phyloP scores from a whole-genome alignment of 352 stramenopile species.

The Pythium inflatum region DNA sequence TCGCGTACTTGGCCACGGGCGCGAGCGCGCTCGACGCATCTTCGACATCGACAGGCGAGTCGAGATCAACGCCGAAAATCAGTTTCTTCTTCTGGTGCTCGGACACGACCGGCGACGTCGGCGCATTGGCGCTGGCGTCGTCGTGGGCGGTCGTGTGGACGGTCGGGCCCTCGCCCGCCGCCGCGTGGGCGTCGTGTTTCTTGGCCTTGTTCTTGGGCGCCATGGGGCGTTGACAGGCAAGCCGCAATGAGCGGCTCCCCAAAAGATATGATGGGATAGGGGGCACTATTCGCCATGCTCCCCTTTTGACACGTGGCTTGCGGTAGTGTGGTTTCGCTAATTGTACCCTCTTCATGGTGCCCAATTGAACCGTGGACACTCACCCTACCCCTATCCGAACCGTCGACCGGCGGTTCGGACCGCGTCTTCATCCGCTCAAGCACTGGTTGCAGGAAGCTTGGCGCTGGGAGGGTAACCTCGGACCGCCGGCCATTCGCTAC shows the following conservation, averaged over 20 bases:
- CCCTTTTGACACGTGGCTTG: conserved; percentile 26
- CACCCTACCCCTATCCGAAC: conserved; percentile 21
- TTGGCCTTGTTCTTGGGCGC: conserved; percentile 67
- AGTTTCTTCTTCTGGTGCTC: conserved; percentile 24
- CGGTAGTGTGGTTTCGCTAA: conserved; percentile 8
- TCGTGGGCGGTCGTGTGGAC: not conserved
- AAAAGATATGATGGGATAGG: conserved; percentile 20
- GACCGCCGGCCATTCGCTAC: conserved; percentile 71
- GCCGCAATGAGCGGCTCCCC: conserved; percentile 7
- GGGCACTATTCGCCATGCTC: conserved; percentile 11
- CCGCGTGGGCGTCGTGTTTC: conserved; percentile 35
- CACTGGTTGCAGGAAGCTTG: conserved; percentile 64
- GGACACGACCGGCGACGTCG: not conserved
- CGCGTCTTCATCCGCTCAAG: conserved; percentile 32
- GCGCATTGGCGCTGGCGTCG: not conserved
- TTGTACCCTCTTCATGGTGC: conserved; percentile 8
- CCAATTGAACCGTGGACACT: conserved; percentile 4
- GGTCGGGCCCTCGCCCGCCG: no score
- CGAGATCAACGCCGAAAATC: conserved; percentile 71
- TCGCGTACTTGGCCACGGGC: conserved; percentile 87
- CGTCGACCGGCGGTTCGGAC: conserved; percentile 8
- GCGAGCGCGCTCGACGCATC: conserved; percentile 77
- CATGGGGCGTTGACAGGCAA: conserved; percentile 35
- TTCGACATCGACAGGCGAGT: conserved; percentile 60
- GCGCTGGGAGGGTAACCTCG: conserved; percentile 28